phyloP scores from a whole-genome alignment of 139 green algal genomes.

The Picochlorum sp. region DNA sequence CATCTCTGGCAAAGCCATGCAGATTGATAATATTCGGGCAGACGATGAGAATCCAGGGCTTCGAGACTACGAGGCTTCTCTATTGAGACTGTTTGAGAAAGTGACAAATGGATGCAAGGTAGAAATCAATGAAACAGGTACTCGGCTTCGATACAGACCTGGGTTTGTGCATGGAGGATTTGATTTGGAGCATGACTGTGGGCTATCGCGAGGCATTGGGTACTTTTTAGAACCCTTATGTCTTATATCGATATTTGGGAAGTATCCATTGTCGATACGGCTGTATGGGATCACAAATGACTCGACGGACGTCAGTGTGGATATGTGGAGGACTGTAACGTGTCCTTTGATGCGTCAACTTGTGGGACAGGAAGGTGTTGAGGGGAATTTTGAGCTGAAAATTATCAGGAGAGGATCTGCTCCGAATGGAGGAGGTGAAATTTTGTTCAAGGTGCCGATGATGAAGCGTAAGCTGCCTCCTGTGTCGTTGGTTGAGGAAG shows the following conservation, averaged over 20 bases:
- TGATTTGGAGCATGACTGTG: conserved; percentile 80
- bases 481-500: conserved; percentile 68
- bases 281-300: conserved; percentile 92
- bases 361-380: conserved; percentile 39
- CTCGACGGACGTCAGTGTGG: conserved; percentile 64
- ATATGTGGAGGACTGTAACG: conserved; percentile 82
- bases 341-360: conserved; percentile 77
- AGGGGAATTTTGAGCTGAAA: conserved; percentile 47
- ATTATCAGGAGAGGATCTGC: conserved; percentile 57
- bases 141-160: conserved; percentile 76
- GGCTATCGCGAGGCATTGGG: conserved; percentile 62
- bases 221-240: conserved; percentile 93
- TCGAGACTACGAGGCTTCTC: conserved; percentile 73
- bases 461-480: conserved; percentile 46
- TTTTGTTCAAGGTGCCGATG: conserved; percentile 57
- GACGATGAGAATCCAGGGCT: conserved; percentile 73
- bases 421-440: conserved; percentile 80
- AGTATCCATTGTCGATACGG: conserved; percentile 77
- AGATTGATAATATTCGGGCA: conserved; percentile 86
- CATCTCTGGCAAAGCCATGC: conserved; percentile 62
- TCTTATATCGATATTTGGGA: conserved; percentile 80
- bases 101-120: conserved; percentile 87
- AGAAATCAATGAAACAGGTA: conserved; percentile 97
- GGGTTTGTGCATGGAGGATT: conserved; percentile 71
- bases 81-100: conserved; percentile 95